phyloP scores from a whole-genome alignment of 148 eudicot genomes.

The Rhododendron ovatum region DNA sequence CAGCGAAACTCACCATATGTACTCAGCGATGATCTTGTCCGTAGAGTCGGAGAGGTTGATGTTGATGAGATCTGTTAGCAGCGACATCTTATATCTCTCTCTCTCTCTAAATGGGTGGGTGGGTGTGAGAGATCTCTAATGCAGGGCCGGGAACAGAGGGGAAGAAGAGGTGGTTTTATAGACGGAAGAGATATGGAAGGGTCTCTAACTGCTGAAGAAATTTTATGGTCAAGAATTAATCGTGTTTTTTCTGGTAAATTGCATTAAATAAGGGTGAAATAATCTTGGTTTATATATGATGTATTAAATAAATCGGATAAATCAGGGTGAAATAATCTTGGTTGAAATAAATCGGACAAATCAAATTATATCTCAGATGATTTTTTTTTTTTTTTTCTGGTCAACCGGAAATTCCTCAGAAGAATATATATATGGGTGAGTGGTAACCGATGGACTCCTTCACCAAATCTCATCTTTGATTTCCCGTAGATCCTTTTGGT shows the following conservation, averaged over 20 bases:
- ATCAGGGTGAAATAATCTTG: background rate
- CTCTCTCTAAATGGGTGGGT: background rate
- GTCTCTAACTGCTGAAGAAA: background rate
- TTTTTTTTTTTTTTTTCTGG: too few relatives aligned
- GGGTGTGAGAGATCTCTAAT: background rate
- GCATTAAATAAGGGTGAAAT: background rate
- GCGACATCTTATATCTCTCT: slow-evolving; percentile 17
- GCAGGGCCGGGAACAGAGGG: background rate
- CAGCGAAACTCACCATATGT: slow-evolving; percentile 32
- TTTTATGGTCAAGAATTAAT: background rate
- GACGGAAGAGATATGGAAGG: background rate
- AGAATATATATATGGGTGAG: background rate
- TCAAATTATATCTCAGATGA: too few relatives aligned
- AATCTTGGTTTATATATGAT: background rate
- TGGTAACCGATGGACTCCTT: background rate
- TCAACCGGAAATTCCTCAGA: too few relatives aligned
- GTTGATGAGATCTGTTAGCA: slow-evolving; percentile 43
- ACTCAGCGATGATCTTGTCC: slow-evolving; percentile 52
- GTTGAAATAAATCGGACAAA: background rate
- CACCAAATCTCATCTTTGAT: background rate
- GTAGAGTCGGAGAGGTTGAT: slow-evolving; percentile 49
- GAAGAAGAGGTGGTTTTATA: background rate
- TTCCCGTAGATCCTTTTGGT: background rate
- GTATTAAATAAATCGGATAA: background rate
- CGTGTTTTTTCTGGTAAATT: background rate